Evolutionary conservation across 352 stramenopile genomes (phyloP), one percentile per base, ranked within the genome.

Genomic region (Blastocystis sp.): DNA sequence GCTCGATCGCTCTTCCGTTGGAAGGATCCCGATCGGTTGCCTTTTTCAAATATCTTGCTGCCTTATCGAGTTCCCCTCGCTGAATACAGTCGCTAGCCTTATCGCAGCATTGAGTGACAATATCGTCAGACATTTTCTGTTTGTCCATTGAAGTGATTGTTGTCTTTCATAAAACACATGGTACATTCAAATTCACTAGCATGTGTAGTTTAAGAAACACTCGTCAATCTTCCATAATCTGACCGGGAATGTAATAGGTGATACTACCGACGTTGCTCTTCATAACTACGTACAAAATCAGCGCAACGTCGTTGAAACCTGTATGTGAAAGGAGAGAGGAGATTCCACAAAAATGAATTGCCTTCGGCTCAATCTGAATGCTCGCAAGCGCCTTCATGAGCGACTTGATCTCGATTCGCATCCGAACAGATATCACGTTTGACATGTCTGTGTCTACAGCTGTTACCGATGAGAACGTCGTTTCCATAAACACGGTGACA

Each of bases 201-300:
- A 8, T 44, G 9, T 38, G 11, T 67, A 34, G n/a, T 32, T 67
- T 4, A 32, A 40, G 29, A 56, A 36, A 56, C 21, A 56, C 61
- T 21, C 7, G 8, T 9, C 7, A 76, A 48, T 76, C 64, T 21
- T 76, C 64, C 38, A 76, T 32, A 18, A 76, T 57, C 14, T 57
- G 36, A 0, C 64, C 64, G 29, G 64, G 64, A 76, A 76, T 76
- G 48, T 40, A 76, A 44, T 76, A 76, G 4, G 64, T 76, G 21
- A 76, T 24, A 14, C 46, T 76, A 11, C 64, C 64, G 16, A 51
- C 64, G 40, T n/a, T 44, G 4, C 34, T 14, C 64, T 76, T 76
- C 64, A 76, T 76, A n/a, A 76, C 53, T 8, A 76, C 64, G 2
- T 76, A 76, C 11, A 76, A 54, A 3, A 76, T 76, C 14, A 76